Evolutionary conservation across 768 basidiomycete species (phyloP), one percentile per base, ranked within the genome.

Genomic region (Auriscalpium microsporum): DNA sequence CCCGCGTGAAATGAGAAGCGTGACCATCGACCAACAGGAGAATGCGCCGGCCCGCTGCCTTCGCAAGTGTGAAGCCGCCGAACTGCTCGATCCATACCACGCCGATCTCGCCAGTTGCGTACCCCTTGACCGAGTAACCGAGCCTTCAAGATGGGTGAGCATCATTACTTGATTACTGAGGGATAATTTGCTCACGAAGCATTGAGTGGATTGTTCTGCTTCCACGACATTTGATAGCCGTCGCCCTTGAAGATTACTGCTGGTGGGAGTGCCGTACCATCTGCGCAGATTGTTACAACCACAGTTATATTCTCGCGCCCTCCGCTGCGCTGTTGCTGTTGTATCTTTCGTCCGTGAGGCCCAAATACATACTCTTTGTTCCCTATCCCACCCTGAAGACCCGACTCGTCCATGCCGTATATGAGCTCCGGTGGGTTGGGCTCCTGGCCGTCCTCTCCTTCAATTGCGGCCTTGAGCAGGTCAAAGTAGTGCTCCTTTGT

Each of bases 11-110:
- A 54, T 79, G 77, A 0, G 73, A 78, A 47, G 65, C 70, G 53
- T 80, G 78, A 0, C 78, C 73, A 66, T 80, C 74, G 9, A 80
- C 67, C 10, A 74, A 57, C 9, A 80, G 73, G 1, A 76, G 57
- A 0, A 63, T 56, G 11, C 59, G 48, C 6, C 58, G 45, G 4
- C 70, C 69, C 10, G 54, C 54, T 5, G 69, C 70, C 55, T 77
- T 75, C 9, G 57, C 64, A 9, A 59, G 47, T 13, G 75, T 79
- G 37, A 69, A 59, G 16, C 56, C 47, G 40, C 78, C 70, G 55
- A 77, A 79, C n/a, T 70, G 55, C 56, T 75, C 64, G 33, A 77
- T 68, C 65, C 69, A 76, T 10, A 62, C 63, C 8, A 65, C 51
- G 8, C 71, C 71, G 47, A 77, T 69, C 50, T 71, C 68, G 2